Percentiles rank a stretch among this genome's conserved stretches.
These are phyloP conservation scores for Candida smagusa DNA, from an alignment of 1,139 yeast species.

Conservation along the genomic window DNA sequence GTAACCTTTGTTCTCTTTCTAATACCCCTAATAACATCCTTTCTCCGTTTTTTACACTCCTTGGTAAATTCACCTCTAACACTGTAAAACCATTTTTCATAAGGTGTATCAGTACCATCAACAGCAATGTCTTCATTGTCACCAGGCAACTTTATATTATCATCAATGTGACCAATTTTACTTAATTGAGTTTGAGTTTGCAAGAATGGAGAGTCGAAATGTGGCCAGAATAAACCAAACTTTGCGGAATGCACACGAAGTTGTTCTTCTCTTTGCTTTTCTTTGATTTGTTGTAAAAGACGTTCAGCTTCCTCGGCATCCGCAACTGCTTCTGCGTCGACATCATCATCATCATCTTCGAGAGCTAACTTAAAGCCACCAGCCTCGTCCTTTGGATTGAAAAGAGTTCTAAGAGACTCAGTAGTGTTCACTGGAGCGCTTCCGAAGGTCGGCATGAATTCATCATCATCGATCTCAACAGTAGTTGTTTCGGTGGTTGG, in stretches of 20 bases:
- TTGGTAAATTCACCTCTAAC: slow-evolving; percentile 78
- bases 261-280: slow-evolving; percentile 25
- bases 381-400: slow-evolving; percentile 42
- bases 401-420: slow-evolving; percentile 60
- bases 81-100: slow-evolving; percentile 80
- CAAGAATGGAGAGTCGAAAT: slow-evolving; percentile 80
- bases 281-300: slow-evolving; percentile 30
- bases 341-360: slow-evolving; percentile 35
- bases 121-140: slow-evolving; percentile 24
- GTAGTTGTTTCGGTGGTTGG: not conserved
- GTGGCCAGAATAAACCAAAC: slow-evolving; percentile 75
- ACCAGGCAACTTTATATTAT: slow-evolving; percentile 33
- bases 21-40: slow-evolving; percentile 66
- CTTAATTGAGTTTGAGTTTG: slow-evolving; percentile 78
- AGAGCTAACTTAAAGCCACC: slow-evolving; percentile 31
- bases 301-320: slow-evolving; percentile 22
- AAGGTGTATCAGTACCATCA: slow-evolving; percentile 45
- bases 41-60: slow-evolving; percentile 68
- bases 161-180: slow-evolving; percentile 42
- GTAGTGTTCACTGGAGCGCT: slow-evolving; percentile 37
- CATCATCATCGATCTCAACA: slow-evolving; percentile 29
- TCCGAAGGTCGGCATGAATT: slow-evolving; percentile 54
- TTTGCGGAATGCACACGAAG: slow-evolving; percentile 10
- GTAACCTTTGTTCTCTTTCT: slow-evolving; percentile 38
- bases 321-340: slow-evolving; percentile 21